Conservation (phyloP, 257 asterid species). For the Plantago ovata region DNA sequence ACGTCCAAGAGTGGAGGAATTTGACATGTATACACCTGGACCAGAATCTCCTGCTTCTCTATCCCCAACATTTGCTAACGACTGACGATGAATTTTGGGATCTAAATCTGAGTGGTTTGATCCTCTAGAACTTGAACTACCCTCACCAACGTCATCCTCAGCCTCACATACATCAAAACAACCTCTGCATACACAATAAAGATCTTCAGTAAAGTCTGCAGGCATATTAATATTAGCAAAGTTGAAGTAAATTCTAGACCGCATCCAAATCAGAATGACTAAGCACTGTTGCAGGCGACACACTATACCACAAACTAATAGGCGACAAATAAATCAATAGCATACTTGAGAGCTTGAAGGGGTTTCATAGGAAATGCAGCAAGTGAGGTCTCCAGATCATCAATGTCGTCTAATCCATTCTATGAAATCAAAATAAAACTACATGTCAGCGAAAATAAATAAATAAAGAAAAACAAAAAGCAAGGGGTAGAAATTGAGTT, state of each 20-base stretch:
- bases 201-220: constrained; percentile 11
- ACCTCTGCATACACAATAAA: constrained; percentile 55
- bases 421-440: constrained; percentile 34
- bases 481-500: constrained; percentile 6
- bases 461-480: not conserved
- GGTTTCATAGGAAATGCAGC: constrained; percentile 91
- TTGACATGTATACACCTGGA: constrained; percentile 44
- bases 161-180: constrained; percentile 89
- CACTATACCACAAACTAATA: constrained; percentile 21
- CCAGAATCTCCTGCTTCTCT: constrained; percentile 44
- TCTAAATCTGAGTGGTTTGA: constrained; percentile 50
- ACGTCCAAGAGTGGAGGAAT: constrained; percentile 40
- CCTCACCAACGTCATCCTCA: constrained; percentile 64
- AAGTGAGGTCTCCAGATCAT: constrained; percentile 69
- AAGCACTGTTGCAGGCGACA: constrained; percentile 18
- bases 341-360: constrained; percentile 92
- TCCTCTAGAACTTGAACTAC: constrained; percentile 66
- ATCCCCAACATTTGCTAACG: constrained; percentile 31
- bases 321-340: constrained; percentile 13
- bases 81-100: constrained; percentile 35
- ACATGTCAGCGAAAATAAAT: too few relatives aligned
- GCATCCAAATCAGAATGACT: not conserved
- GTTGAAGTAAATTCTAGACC: not conserved
- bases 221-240: constrained; percentile 14
- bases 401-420: constrained; percentile 60